Percentiles rank a stretch among this genome's conserved stretches.
Evolutionary conservation across 2,329 filamentous ascomycete species (phyloP).

Genomic region (Pyrenophora seminiperda): DNA sequence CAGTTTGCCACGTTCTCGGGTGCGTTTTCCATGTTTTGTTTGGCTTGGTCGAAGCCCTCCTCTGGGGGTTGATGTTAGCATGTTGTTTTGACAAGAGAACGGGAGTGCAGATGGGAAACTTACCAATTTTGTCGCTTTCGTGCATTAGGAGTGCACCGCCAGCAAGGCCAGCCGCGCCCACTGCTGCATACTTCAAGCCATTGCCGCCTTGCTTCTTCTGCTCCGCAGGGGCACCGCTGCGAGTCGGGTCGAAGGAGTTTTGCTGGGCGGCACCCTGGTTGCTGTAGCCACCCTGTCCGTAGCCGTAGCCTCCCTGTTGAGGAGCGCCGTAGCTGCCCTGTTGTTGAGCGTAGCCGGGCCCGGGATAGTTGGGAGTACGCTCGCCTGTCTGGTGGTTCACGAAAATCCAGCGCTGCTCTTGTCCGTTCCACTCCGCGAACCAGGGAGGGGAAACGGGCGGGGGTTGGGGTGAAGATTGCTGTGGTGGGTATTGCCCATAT

Average conservation of each 20-base stretch:
- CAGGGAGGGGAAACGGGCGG: constrained; percentile 36
- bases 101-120: background rate
- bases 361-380: constrained; percentile 31
- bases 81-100: background rate
- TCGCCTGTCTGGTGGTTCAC: constrained; percentile 34
- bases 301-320: constrained; percentile 16
- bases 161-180: constrained; percentile 29
- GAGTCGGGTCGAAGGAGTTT: constrained; percentile 22
- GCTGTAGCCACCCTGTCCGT: constrained; percentile 20
- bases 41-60: constrained; percentile 24
- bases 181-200: constrained; percentile 36
- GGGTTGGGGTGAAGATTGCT: constrained; percentile 21
- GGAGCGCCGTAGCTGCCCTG: constrained; percentile 23
- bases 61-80: constrained; percentile 16
- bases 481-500: constrained; percentile 5
- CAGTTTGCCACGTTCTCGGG: constrained; percentile 32
- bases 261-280: constrained; percentile 25
- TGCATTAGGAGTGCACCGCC: constrained; percentile 35
- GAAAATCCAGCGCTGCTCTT: constrained; percentile 33
- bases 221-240: constrained; percentile 21
- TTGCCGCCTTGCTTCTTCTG: constrained; percentile 26
- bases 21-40: constrained; percentile 25
- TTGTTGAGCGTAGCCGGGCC: constrained; percentile 29
- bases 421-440: constrained; percentile 30
- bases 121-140: constrained; percentile 34